Conservation (phyloP, 306 rosid species). For the Rosa chinensis region DNA sequence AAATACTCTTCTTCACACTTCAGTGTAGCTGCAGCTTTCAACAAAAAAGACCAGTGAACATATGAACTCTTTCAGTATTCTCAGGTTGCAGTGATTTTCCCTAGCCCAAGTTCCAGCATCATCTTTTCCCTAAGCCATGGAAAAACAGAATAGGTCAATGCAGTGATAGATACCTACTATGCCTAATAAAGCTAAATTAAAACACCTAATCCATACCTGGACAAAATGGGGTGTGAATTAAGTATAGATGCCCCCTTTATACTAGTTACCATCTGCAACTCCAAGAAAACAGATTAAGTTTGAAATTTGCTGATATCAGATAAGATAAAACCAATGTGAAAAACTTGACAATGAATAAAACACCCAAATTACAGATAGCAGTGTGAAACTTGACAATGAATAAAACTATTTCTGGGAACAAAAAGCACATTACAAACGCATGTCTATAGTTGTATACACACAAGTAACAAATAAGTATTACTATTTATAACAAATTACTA, state of each 20-base stretch:
- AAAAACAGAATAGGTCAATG: too few species aligned
- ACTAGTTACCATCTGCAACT: slow-evolving; percentile 52
- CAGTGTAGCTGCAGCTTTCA: too few species aligned
- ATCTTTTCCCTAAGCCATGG: too few species aligned
- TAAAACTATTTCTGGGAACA: background rate
- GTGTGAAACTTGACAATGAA: background rate
- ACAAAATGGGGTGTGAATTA: too few species aligned
- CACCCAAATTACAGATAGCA: background rate
- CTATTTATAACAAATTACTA: background rate
- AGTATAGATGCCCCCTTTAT: slow-evolving; percentile 52
- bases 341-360: background rate
- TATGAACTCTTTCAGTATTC: too few species aligned
- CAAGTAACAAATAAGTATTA: background rate
- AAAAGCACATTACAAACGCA: background rate
- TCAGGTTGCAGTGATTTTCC: too few species aligned
- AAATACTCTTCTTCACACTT: too few species aligned
- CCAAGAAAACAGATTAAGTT: background rate
- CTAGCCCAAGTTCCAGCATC: too few species aligned
- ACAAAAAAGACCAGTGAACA: too few species aligned
- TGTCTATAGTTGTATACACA: background rate
- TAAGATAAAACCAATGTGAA: background rate
- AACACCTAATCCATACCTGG: too few species aligned
- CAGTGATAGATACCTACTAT: too few species aligned
- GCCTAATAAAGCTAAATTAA: too few species aligned
- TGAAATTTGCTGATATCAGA: slow-evolving; percentile 3